Conservation (phyloP, 2,329 filamentous ascomycete genomes). For the Sporothrix phasma region DNA sequence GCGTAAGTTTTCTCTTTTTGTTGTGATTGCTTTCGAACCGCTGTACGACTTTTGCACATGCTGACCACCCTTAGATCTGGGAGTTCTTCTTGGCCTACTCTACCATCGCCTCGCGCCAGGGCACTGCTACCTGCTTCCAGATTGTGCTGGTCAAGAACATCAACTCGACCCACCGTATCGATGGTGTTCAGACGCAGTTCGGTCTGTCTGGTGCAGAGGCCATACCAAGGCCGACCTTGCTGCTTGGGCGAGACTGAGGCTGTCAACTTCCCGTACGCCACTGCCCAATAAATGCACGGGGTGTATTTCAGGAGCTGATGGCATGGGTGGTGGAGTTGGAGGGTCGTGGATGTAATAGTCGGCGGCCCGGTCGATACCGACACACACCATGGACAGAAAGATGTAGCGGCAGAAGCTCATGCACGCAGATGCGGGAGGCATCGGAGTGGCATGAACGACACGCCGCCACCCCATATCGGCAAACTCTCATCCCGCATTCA, state of each 20-base stretch:
- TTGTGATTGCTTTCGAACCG: neutral
- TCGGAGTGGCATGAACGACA: neutral
- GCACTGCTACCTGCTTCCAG: conserved; percentile 77
- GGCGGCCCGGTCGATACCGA: neutral
- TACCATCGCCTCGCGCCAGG: conserved; percentile 75
- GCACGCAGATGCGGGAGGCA: neutral
- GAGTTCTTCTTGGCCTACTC: conserved; percentile 83
- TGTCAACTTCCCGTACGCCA: conserved; percentile 24
- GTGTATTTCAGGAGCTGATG: neutral
- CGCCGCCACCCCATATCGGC: neutral
- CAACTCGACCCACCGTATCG: conserved; percentile 73
- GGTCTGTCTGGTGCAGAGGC: conserved; percentile 52
- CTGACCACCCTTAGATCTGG: conserved; percentile 54
- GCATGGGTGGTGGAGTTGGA: neutral
- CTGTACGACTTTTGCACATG: neutral
- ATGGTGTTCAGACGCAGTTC: conserved; percentile 61
- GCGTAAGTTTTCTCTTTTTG: conserved; percentile 48
- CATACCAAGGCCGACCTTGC: conserved; percentile 28
- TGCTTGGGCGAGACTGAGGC: conserved; percentile 27
- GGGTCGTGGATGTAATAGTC: neutral
- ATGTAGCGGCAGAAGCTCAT: neutral
- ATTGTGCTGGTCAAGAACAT: conserved; percentile 83
- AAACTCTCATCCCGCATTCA: neutral
- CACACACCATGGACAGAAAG: neutral
- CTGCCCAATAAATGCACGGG: conserved; percentile 20